Evolutionary conservation across 768 basidiomycete species (phyloP).

Genomic region (Stropharia rugosoannulata): DNA sequence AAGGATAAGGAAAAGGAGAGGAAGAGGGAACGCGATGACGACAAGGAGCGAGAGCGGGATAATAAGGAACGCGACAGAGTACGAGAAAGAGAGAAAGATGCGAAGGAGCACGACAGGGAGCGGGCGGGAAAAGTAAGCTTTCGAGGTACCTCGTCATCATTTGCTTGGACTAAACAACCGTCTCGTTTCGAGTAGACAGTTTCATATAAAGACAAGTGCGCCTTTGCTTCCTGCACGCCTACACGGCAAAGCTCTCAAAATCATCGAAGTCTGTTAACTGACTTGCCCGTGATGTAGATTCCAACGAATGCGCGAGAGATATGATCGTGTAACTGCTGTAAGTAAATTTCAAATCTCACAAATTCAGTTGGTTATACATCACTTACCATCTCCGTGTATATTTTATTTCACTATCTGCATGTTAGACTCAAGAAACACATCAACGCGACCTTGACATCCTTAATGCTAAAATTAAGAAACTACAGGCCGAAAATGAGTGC

Average conservation of each 20-base stretch:
- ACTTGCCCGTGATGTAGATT: conserved; percentile 31
- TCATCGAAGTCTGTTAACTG: not conserved
- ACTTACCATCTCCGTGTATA: not conserved
- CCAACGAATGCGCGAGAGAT: conserved; percentile 43
- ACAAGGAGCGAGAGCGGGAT: conserved; percentile 3
- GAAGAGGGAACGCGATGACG: not conserved
- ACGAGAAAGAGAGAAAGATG: conserved; percentile 1
- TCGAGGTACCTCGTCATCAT: not conserved
- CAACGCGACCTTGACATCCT: conserved; percentile 39
- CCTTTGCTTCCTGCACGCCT: not conserved
- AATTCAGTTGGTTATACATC: not conserved
- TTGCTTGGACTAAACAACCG: not conserved
- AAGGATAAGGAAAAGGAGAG: conserved; percentile 11
- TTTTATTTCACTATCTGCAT: not conserved
- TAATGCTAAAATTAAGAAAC: conserved; percentile 37
- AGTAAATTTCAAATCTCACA: conserved; percentile 12
- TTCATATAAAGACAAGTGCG: conserved; percentile 32
- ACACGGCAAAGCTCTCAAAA: not conserved
- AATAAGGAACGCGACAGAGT: conserved; percentile 1
- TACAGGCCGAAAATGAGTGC: conserved; percentile 53
- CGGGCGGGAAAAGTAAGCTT: conserved; percentile 3
- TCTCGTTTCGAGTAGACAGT: conserved; percentile 13
- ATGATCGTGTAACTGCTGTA: conserved; percentile 42
- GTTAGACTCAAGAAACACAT: conserved; percentile 36
- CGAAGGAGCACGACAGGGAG: conserved; percentile 6